phyloP scores from a whole-genome alignment of 2,329 filamentous ascomycete species.

The Curvularia sp. region DNA sequence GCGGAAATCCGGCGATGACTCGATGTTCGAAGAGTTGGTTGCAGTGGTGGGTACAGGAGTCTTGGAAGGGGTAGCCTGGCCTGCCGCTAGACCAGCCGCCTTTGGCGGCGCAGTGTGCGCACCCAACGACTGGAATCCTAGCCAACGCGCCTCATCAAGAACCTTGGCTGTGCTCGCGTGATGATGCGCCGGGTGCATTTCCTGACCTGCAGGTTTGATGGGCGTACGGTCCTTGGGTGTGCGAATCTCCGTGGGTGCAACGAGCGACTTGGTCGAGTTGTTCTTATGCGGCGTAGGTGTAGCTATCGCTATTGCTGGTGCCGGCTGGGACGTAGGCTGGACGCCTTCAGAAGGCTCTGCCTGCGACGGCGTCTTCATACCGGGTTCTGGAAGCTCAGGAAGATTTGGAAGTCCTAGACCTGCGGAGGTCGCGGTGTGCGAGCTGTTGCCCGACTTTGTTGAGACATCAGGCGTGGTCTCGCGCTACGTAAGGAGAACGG shows the following conservation, averaged over 20 bases:
- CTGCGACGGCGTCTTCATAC: constrained; percentile 31
- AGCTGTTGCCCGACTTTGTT: constrained; percentile 33
- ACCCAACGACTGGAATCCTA: constrained; percentile 78
- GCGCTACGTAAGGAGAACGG: constrained; percentile 28
- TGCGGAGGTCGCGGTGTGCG: constrained; percentile 39
- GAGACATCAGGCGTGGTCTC: constrained; percentile 33
- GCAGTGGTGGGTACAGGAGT: constrained; percentile 38
- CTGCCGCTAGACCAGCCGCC: constrained; percentile 46
- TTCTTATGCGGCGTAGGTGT: constrained; percentile 58
- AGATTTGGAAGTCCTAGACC: constrained; percentile 32
- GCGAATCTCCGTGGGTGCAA: constrained; percentile 32
- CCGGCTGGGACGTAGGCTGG: constrained; percentile 35
- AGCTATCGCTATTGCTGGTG: constrained; percentile 24
- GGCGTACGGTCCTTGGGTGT: constrained; percentile 69
- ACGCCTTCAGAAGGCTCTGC: constrained; percentile 29
- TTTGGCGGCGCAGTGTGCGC: constrained; percentile 60
- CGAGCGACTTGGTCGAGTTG: constrained; percentile 32
- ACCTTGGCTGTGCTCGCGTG: constrained; percentile 77
- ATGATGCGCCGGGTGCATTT: constrained; percentile 90
- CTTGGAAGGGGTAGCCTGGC: constrained; percentile 71
- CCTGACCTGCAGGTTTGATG: constrained; percentile 73
- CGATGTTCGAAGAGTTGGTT: constrained; percentile 19
- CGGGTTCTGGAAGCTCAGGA: constrained; percentile 29
- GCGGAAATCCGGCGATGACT: constrained; percentile 68
- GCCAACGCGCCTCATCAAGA: constrained; percentile 78